Evolutionary conservation across 1,284 basidiomycete species (phyloP).

Genomic region (Naganishia sp.): DNA sequence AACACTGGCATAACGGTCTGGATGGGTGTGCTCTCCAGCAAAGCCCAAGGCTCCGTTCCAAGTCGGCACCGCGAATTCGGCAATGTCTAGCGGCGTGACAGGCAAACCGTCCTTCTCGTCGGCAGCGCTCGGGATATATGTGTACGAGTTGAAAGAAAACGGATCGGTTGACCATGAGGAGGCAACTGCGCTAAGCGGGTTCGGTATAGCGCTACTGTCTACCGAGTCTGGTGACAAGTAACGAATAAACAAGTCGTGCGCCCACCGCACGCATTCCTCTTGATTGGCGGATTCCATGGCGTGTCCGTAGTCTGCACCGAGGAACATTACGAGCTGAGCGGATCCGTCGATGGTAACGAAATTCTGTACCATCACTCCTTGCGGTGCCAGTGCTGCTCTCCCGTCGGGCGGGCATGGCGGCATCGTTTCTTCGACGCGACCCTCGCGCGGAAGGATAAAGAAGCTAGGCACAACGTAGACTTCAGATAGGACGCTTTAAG

Average conservation of each 20-base stretch:
- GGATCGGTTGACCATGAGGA: constrained; percentile 42
- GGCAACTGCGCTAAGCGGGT: constrained; percentile 32
- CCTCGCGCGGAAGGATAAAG: constrained; percentile 33
- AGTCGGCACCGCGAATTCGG: constrained; percentile 45
- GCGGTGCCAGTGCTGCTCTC: constrained; percentile 36
- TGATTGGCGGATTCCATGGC: constrained; percentile 13
- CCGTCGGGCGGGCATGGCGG: constrained; percentile 38
- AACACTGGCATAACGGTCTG: constrained; percentile 44
- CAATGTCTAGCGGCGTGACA: constrained; percentile 47
- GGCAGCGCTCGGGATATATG: constrained; percentile 41
- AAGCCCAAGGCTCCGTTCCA: constrained; percentile 49
- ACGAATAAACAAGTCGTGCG: constrained; percentile 13
- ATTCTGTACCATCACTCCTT: constrained; percentile 41
- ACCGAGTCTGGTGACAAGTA: constrained; percentile 11
- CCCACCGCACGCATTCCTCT: constrained; percentile 15
- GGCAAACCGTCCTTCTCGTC: constrained; percentile 32
- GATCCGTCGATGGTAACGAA: constrained; percentile 39
- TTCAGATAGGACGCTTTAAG: neutral
- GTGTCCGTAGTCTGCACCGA: constrained; percentile 26
- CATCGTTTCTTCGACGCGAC: constrained; percentile 16
- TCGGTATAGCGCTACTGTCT: constrained; percentile 2
- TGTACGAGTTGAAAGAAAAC: constrained; percentile 40
- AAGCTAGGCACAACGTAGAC: constrained; percentile 6
- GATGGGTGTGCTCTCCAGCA: constrained; percentile 51
- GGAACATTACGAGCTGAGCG: constrained; percentile 27